Conservation (phyloP, 2,329 filamentous ascomycete species). For the Diplodia intermedia region DNA sequence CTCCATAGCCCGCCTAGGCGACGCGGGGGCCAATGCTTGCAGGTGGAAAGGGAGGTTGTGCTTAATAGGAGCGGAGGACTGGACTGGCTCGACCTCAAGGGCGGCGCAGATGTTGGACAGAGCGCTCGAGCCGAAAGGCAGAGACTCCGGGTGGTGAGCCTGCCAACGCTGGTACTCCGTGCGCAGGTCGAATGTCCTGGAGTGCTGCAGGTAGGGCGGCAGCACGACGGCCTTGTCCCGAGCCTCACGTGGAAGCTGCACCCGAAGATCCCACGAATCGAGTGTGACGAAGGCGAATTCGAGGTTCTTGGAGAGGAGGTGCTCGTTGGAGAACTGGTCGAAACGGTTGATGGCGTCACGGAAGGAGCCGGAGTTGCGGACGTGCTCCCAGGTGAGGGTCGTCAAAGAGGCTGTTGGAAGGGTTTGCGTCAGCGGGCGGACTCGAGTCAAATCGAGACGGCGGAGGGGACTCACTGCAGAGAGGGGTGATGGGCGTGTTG, state of each 20-base stretch:
- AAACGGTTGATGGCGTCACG: conserved; percentile 95
- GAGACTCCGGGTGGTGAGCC: conserved; percentile 94
- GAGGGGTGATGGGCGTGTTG: conserved; percentile 97
- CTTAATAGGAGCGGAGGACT: conserved; percentile 97
- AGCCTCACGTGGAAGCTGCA: conserved; percentile 95
- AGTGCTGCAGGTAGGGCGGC: conserved; percentile 96
- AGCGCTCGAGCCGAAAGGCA: conserved; percentile 94
- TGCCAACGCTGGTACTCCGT: conserved; percentile 99
- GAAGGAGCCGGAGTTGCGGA: conserved; percentile 96
- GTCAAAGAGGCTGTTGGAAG: conserved; percentile 81
- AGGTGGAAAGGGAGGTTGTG: conserved; percentile 98
- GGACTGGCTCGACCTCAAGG: conserved; percentile 95
- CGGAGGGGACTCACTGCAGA: conserved; percentile 81
- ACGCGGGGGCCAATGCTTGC: conserved; percentile 93
- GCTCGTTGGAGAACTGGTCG: conserved; percentile 90
- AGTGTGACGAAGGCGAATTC: conserved; percentile 99
- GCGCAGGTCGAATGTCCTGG: conserved; percentile 92
- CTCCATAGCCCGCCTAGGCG: conserved; percentile 94
- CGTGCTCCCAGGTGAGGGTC: conserved; percentile 98
- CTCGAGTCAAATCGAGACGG: conserved; percentile 12
- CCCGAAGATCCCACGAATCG: conserved; percentile 97
- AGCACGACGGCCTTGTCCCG: conserved; percentile 98
- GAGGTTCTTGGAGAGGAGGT: conserved; percentile 86
- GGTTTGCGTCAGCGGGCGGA: conserved; percentile 39
- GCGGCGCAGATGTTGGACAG: conserved; percentile 98